A percentile compares a stretch with the other conserved stretches of the same genome.
Evolutionary conservation across 176 grass and related monocot species (phyloP).

Genomic region (Juncus effusus): DNA sequence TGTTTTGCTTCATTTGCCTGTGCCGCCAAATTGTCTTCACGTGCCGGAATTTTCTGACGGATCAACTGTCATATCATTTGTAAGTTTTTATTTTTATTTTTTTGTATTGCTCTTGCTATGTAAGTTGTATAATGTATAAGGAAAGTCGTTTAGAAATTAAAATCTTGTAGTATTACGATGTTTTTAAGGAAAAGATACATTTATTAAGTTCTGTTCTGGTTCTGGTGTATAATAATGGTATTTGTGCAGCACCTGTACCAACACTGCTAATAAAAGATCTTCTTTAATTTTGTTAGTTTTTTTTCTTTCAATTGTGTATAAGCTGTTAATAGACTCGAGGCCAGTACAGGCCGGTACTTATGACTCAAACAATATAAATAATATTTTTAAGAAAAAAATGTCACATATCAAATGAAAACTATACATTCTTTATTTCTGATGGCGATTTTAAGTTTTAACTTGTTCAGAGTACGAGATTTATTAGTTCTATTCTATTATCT

Average conservation of each 20-base stretch:
- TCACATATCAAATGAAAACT: background rate
- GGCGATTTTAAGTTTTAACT: background rate
- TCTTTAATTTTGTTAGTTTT: background rate
- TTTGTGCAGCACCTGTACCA: too few relatives aligned
- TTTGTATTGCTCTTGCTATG: background rate
- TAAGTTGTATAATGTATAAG: too few relatives aligned
- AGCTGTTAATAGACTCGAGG: background rate
- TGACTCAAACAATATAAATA: background rate
- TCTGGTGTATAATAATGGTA: too few relatives aligned
- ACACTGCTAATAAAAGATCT: background rate
- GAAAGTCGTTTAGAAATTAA: too few relatives aligned
- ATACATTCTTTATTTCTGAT: background rate
- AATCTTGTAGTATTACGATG: too few relatives aligned
- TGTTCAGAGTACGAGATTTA: background rate
- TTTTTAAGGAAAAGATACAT: too few relatives aligned
- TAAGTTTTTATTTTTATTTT: constrained; percentile 42
- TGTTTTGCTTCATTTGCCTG: constrained; percentile 75
- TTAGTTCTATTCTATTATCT: background rate
- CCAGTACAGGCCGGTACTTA: background rate
- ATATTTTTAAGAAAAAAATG: background rate
- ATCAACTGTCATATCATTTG: constrained; percentile 75
- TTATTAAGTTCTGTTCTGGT: too few relatives aligned
- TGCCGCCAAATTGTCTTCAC: constrained; percentile 82
- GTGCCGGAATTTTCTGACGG: constrained; percentile 84
- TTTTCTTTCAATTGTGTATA: constrained; percentile 8